phyloP scores from a whole-genome alignment of 495 filamentous ascomycete genomes.

The Aspergillus affinis region DNA sequence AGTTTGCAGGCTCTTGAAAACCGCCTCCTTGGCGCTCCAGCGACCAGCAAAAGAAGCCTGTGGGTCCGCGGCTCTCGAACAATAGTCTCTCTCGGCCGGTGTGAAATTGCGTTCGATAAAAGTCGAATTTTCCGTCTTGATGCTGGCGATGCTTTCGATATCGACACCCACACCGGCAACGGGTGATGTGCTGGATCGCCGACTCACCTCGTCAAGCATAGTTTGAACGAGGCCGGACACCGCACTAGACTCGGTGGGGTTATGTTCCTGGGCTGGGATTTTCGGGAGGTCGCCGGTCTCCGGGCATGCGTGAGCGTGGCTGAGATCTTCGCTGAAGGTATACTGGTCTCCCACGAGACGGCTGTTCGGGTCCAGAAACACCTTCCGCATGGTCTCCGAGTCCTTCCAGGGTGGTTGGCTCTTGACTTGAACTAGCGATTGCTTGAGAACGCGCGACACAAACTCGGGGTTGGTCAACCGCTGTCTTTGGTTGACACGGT shows the following conservation, averaged over 20 bases:
- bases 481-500: constrained; percentile 85
- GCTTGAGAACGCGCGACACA: constrained; percentile 59
- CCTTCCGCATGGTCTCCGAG: constrained; percentile 72
- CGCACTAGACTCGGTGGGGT: background rate
- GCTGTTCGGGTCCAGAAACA: constrained; percentile 90
- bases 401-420: constrained; percentile 19
- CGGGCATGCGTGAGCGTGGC: background rate
- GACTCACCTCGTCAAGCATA: constrained; percentile 10
- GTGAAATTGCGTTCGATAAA: constrained; percentile 97
- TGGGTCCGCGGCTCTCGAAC: constrained; percentile 69
- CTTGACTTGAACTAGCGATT: constrained; percentile 26
- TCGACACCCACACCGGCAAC: constrained; percentile 76
- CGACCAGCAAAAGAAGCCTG: constrained; percentile 86
- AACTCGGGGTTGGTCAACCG: constrained; percentile 13
- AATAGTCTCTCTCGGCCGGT: constrained; percentile 75
- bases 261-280: too few relatives aligned
- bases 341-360: constrained; percentile 24
- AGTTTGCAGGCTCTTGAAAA: constrained; percentile 85
- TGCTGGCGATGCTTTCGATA: constrained; percentile 75
- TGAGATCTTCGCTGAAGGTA: background rate
- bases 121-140: constrained; percentile 88
- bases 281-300: background rate
- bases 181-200: constrained; percentile 1
- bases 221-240: constrained; percentile 7
- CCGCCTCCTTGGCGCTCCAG: constrained; percentile 97